Evolutionary conservation across 2,329 filamentous ascomycete species (phyloP).

Genomic region (Madurella fahalii): DNA sequence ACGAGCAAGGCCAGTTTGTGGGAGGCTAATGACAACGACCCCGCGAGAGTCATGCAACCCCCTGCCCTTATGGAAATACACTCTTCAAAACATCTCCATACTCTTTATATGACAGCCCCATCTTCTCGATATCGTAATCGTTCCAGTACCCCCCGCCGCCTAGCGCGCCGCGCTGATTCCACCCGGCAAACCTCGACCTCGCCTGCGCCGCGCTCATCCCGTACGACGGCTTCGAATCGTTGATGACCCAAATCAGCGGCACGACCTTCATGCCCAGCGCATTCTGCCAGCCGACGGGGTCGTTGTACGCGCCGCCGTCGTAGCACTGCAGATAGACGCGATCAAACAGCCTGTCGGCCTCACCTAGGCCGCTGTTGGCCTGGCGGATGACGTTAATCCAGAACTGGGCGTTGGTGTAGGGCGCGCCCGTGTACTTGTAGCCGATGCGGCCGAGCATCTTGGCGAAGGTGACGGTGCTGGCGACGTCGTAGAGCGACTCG

Average conservation of each 20-base stretch:
- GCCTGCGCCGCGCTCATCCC: conserved; percentile 38
- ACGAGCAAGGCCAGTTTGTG: too few species aligned
- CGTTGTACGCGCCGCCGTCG: conserved; percentile 40
- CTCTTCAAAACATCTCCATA: conserved; percentile 29
- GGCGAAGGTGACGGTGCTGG: conserved; percentile 40
- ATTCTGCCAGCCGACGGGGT: conserved; percentile 37
- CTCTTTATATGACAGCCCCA: conserved; percentile 35
- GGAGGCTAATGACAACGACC: neutral
- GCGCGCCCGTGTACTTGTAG: conserved; percentile 41
- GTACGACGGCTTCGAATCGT: conserved; percentile 42
- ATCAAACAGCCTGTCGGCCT: conserved; percentile 32
- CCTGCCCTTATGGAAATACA: conserved; percentile 21
- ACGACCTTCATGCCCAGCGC: conserved; percentile 39
- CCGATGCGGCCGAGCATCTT: conserved; percentile 39
- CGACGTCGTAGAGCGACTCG: conserved; percentile 40
- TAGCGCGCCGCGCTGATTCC: conserved; percentile 31
- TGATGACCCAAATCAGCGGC: conserved; percentile 42
- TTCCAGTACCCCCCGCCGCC: conserved; percentile 44
- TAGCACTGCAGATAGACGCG: conserved; percentile 43
- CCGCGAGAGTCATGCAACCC: neutral
- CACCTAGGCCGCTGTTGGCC: conserved; percentile 27
- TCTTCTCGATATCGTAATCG: conserved; percentile 45
- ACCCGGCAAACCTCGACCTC: conserved; percentile 32
- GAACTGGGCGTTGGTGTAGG: conserved; percentile 39
- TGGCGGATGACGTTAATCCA: conserved; percentile 34